phyloP scores from a whole-genome alignment of 257 asterid genomes.

The Forsythia suspensa region DNA sequence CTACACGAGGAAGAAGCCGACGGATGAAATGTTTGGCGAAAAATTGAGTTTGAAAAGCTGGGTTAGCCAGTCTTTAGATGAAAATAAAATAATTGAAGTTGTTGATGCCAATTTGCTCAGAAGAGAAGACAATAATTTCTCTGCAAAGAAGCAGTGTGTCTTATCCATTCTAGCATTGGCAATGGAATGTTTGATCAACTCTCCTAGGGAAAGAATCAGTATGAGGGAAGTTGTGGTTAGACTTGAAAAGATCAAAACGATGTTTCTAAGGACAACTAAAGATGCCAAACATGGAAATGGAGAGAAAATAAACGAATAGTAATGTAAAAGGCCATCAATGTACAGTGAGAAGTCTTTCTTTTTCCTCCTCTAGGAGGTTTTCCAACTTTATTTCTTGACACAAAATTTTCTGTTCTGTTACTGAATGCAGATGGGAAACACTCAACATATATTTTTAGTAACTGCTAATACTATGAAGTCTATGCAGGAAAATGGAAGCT shows the following conservation, averaged over 20 bases:
- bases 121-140: conserved; percentile 17
- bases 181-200: conserved; percentile 26
- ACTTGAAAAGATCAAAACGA: conserved; percentile 31
- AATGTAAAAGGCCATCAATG: too few relatives aligned
- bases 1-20: conserved; percentile 32
- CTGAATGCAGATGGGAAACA: too few relatives aligned
- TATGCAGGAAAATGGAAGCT: too few relatives aligned
- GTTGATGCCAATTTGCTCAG: conserved; percentile 25
- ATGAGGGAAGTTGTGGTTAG: conserved; percentile 26
- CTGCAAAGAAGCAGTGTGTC: conserved; percentile 22
- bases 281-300: neutral
- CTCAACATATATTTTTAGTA: too few relatives aligned
- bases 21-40: conserved; percentile 33
- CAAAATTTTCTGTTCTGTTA: too few relatives aligned
- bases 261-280: neutral
- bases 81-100: conserved; percentile 20
- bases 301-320: neutral
- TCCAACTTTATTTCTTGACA: too few relatives aligned
- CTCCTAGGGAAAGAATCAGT: conserved; percentile 29
- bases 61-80: conserved; percentile 21
- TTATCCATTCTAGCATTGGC: conserved; percentile 26
- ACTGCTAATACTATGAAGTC: too few relatives aligned
- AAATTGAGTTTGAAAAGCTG: conserved; percentile 29
- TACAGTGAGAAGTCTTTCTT: neutral
- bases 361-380: neutral